phyloP scores from a whole-genome alignment of 2,329 filamentous ascomycete genomes.

The Cladosporium sp. region DNA sequence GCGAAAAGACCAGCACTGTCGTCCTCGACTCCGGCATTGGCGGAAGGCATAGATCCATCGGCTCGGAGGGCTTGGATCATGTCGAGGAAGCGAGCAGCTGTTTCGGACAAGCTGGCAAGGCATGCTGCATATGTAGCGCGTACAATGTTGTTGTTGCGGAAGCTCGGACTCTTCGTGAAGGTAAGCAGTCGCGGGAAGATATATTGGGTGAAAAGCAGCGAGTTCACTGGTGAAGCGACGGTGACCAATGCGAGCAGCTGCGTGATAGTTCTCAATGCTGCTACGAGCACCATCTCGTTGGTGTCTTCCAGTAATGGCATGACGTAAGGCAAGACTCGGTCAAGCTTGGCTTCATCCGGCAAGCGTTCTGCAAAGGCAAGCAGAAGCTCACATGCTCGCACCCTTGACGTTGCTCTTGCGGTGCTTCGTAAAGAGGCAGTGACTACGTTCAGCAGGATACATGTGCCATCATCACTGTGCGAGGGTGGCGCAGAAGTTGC shows the following conservation, averaged over 20 bases:
- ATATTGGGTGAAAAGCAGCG: conserved; percentile 64
- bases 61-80: conserved; percentile 84
- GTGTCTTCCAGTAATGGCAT: conserved; percentile 78
- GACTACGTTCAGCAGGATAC: conserved; percentile 86
- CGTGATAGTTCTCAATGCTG: conserved; percentile 80
- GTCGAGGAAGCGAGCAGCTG: conserved; percentile 79
- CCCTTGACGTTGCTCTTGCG: conserved; percentile 77
- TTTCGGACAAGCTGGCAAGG: conserved; percentile 80
- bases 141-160: conserved; percentile 57
- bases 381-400: conserved; percentile 86
- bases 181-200: conserved; percentile 56
- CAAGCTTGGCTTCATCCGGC: conserved; percentile 92
- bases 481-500: conserved; percentile 58
- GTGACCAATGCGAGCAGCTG: conserved; percentile 83
- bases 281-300: conserved; percentile 77
- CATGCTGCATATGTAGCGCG: conserved; percentile 91
- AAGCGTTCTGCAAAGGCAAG: conserved; percentile 86
- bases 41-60: conserved; percentile 72
- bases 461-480: conserved; percentile 75
- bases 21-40: conserved; percentile 76
- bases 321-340: conserved; percentile 86
- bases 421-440: conserved; percentile 87
- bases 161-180: conserved; percentile 51
- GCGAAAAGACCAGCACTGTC: conserved; percentile 55
- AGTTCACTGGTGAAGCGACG: conserved; percentile 74